These are phyloP conservation scores for Gilbertella persicaria DNA, from an alignment of 371 early-diverging fungal genomes.

Conservation along the genomic window DNA sequence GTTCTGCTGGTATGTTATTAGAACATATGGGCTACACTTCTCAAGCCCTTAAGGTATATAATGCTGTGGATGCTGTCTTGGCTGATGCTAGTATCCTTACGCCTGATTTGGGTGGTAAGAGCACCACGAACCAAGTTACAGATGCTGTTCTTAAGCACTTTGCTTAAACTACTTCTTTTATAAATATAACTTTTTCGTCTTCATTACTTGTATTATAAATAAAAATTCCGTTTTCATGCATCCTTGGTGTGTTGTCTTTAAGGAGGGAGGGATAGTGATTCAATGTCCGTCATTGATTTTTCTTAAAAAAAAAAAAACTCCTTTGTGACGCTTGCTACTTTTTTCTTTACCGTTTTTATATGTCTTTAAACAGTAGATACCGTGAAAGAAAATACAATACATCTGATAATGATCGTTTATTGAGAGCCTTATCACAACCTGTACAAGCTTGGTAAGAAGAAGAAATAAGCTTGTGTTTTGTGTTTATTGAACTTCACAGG, in stretches of 20 bases:
- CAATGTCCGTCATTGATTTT: too few relatives aligned
- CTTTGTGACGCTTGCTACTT: background rate
- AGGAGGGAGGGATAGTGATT: too few relatives aligned
- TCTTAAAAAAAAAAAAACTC: too few relatives aligned
- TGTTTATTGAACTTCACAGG: constrained; percentile 28
- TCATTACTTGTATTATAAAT: too few relatives aligned
- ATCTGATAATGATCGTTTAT: constrained; percentile 48
- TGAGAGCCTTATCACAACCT: constrained; percentile 49
- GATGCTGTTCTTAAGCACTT: constrained; percentile 77
- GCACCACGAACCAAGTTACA: constrained; percentile 82
- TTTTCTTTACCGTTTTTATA: background rate
- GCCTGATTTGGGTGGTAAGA: constrained; percentile 90
- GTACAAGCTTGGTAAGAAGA: constrained; percentile 48
- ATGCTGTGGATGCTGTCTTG: constrained; percentile 84
- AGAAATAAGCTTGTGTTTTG: background rate
- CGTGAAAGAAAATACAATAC: constrained; percentile 51
- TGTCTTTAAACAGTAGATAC: constrained; percentile 25
- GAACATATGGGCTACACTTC: constrained; percentile 76
- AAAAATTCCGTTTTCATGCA: too few relatives aligned
- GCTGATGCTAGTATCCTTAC: constrained; percentile 69
- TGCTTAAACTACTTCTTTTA: too few relatives aligned
- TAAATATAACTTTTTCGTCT: too few relatives aligned
- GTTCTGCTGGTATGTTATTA: constrained; percentile 88
- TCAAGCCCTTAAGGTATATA: constrained; percentile 78
- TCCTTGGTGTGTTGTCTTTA: too few relatives aligned